These are phyloP conservation scores for Scutellaria baicalensis DNA, from an alignment of 257 asterid genomes.

Conservation along the genomic window DNA sequence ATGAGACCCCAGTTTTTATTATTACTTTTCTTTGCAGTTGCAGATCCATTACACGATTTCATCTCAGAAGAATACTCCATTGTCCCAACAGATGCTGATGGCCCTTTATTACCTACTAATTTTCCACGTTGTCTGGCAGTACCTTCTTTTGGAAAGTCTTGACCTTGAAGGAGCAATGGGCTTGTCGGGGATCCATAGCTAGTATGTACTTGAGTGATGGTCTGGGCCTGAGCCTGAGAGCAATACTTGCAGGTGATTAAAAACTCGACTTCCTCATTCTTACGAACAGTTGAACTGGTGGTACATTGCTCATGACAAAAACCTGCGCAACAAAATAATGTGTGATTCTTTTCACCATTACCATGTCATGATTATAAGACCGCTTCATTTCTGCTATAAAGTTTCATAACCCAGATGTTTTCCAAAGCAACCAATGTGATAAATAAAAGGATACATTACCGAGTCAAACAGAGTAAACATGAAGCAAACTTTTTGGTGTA, in stretches of 20 bases:
- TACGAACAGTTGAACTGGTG: conserved; percentile 37
- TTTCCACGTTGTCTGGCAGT: conserved; percentile 31
- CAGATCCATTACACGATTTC: conserved; percentile 33
- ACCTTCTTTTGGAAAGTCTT: conserved; percentile 27
- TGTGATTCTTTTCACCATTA: neutral
- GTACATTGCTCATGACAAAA: conserved; percentile 68
- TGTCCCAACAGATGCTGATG: conserved; percentile 33
- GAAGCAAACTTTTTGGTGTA: neutral
- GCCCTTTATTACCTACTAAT: conserved; percentile 21
- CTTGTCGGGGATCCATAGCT: conserved; percentile 63
- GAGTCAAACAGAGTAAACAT: neutral
- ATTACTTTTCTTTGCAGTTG: conserved; percentile 33
- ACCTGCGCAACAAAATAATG: conserved; percentile 35
- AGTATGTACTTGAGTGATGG: conserved; percentile 20
- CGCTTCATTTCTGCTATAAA: neutral
- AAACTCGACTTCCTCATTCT: conserved; percentile 37
- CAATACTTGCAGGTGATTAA: conserved; percentile 67
- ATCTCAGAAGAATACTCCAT: conserved; percentile 31
- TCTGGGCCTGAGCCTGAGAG: conserved; percentile 27
- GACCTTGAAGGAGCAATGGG: conserved; percentile 65
- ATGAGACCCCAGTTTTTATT: conserved; percentile 64
- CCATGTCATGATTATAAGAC: neutral
- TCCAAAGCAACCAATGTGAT: neutral
- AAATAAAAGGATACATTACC: neutral
- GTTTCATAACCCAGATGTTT: neutral